Evolutionary conservation across 2,329 filamentous ascomycete genomes (phyloP), one percentile per base, ranked within the genome.

Genomic region (Lachnellula occidentalis): DNA sequence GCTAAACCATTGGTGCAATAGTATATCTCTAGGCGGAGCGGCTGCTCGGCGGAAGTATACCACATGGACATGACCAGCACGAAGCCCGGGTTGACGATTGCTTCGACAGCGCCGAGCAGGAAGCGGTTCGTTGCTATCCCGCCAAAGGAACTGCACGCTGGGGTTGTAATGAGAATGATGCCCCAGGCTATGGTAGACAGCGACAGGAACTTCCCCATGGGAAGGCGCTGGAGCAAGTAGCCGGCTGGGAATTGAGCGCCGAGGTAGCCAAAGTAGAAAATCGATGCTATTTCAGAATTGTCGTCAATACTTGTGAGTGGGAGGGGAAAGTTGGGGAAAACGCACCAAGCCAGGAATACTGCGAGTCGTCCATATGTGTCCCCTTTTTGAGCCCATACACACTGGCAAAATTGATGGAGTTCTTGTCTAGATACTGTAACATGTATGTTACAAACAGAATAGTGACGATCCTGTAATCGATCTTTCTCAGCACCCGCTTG

Each of bases 401-500:
- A 48, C 71, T 73, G 8, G 76, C 75, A 60, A 78, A 78, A 58
- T 76, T 76, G 63, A 77, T 71, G 2, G 70, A 71, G 61, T 76
- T 76, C 64, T 84, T 85, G 65, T 84, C 81, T 74, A 83, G 81
- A 51, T 82, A 83, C 61, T 81, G 80, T 56, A 83, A 66, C 67
- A 78, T 76, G 61, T 83, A 83, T 0, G 76, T 81, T 42, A 76
- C 58, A 56, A 82, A 81, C 9, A 84, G 66, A 6, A 83, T 65
- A 0, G 80, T 79, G 3, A 84, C 74, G 8, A 84, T 68, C 5
- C 70, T 48, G 17, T 50, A 15, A 64, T 84, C 81, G 55, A 84
- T 81, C 64, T 81, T 82, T 22, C 73, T 70, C 51, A 83, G 54
- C 5, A 81, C 72, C 5, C 64, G 66, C 34, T 67, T 70, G 7